Evolutionary conservation across 2,329 filamentous ascomycete genomes (phyloP), one percentile per base, ranked within the genome.

Genomic region (Neospermospora avenae): DNA sequence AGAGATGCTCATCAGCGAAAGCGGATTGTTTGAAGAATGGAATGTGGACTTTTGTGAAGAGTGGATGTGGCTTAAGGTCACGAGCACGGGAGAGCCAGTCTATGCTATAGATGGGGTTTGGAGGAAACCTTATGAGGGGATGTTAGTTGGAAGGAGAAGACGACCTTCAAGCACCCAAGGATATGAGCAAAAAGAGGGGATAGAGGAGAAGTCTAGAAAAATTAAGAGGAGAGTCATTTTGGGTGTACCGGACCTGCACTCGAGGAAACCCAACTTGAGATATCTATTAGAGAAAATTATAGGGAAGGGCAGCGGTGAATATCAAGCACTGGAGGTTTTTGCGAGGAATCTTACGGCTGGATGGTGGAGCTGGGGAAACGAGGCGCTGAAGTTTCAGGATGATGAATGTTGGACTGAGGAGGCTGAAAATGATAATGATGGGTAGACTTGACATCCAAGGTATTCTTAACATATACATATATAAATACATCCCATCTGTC

Each of bases 51-150:
- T 84, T 11, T 77, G 84, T 0, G 83, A 86, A 52, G 88, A 93
- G 70, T 93, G 90, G 89, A 80, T 85, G 2, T 95, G 90, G 90
- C 73, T 93, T 52, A 95, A 95, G 72, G 80, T 88, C 11, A 90
- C 90, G 0, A 72, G 73, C 0, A 65, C 72, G 0, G 90, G 90
- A 0, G 84, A 88, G 70, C 86, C 88, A 0, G 78, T 92, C 28
- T 83, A 82, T 60, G 73, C 80, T 34, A 58, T 90, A 2, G 80
- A 86, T 34, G 83, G 83, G 3, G 62, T 73, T 2, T 90, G 86
- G 86, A 81, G 89, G 64, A 91, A 87, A 74, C 89, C 90, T 0
- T 93, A 90, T 80, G 90, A 95, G 74, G 79, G 87, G 52, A 73
- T 93, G 24, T 74, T 93, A 14, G 75, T 93, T 51, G 89, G 71